A percentile compares a stretch with the other conserved stretches of the same genome.
phyloP scores from a whole-genome alignment of 352 stramenopile genomes.

The Globisporangium splendens region DNA sequence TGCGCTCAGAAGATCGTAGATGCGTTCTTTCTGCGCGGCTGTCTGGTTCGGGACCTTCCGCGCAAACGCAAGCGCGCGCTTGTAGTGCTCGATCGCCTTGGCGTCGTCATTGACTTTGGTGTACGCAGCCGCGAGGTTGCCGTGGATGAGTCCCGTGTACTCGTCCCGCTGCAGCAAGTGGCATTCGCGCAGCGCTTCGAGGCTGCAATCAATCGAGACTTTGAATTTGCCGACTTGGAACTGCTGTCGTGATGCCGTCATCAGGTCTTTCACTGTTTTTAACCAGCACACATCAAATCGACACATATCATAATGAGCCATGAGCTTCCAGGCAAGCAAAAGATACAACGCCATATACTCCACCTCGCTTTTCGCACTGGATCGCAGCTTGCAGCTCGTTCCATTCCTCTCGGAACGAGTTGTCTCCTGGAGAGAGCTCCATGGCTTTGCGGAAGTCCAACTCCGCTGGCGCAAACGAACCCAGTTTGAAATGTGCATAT shows the following conservation, averaged over 20 bases:
- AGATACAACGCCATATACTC: neutral
- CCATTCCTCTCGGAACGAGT: slow-evolving; percentile 48
- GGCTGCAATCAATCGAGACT: slow-evolving; percentile 41
- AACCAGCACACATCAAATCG: neutral
- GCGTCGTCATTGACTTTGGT: slow-evolving; percentile 47
- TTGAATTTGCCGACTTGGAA: slow-evolving; percentile 59
- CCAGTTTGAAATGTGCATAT: slow-evolving; percentile 47
- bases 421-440: slow-evolving; percentile 48
- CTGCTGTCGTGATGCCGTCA: slow-evolving; percentile 51
- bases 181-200: slow-evolving; percentile 41
- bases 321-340: neutral
- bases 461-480: slow-evolving; percentile 32
- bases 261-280: slow-evolving; percentile 42
- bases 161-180: slow-evolving; percentile 56
- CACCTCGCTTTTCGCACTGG: slow-evolving; percentile 35
- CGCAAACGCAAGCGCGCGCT: slow-evolving; percentile 40
- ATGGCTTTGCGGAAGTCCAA: slow-evolving; percentile 48
- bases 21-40: slow-evolving; percentile 38
- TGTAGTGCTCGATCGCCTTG: slow-evolving; percentile 63
- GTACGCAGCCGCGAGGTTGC: slow-evolving; percentile 60
- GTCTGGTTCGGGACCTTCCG: slow-evolving; percentile 25
- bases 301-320: neutral
- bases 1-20: slow-evolving; percentile 59
- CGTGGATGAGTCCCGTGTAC: slow-evolving; percentile 62
- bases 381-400: slow-evolving; percentile 42